These are phyloP conservation scores for Podochytrium sp. DNA, from an alignment of 192 early-diverging fungal species.

Conservation along the genomic window DNA sequence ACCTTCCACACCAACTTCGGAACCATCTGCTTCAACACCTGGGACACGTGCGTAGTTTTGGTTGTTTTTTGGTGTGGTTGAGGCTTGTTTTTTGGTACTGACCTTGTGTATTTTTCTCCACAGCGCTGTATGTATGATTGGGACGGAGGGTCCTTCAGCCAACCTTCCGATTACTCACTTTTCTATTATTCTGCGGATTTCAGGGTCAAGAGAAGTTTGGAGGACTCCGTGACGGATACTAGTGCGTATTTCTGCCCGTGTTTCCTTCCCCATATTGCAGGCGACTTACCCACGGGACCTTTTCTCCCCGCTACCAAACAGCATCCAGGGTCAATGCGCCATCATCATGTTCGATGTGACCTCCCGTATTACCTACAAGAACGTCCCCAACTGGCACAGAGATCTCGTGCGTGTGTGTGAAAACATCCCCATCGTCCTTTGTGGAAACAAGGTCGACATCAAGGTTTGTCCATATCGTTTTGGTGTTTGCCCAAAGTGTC, in stretches of 20 bases:
- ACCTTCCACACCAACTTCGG: constrained; percentile 98
- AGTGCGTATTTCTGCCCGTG: constrained; percentile 55
- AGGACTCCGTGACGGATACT: constrained; percentile 99
- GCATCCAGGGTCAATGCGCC: constrained; percentile 98
- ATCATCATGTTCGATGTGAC: constrained; percentile 99
- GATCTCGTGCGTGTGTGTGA: constrained; percentile 99
- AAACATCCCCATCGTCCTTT: constrained; percentile 99
- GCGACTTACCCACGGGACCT: no score
- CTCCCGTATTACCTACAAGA: constrained; percentile 99
- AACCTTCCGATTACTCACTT: not conserved
- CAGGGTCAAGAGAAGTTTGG: constrained; percentile 99
- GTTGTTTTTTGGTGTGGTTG: not conserved
- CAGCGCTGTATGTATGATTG: not conserved
- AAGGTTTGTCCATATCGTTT: constrained; percentile 62
- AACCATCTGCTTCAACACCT: constrained; percentile 96
- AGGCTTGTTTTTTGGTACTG: not conserved
- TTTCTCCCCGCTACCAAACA: constrained; percentile 12
- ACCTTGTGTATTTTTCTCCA: not conserved
- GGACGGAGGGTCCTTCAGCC: not conserved
- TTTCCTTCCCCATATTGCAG: not conserved
- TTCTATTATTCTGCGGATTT: not conserved
- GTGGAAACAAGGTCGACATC: constrained; percentile 99
- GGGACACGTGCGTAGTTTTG: constrained; percentile 79
- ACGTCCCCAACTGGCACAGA: constrained; percentile 99
- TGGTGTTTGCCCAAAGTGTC: not conserved